A percentile compares a stretch with the other conserved stretches of the same genome.
Evolutionary conservation across 2,329 filamentous ascomycete species (phyloP).

Genomic region (Emmonsiellopsis sp.): DNA sequence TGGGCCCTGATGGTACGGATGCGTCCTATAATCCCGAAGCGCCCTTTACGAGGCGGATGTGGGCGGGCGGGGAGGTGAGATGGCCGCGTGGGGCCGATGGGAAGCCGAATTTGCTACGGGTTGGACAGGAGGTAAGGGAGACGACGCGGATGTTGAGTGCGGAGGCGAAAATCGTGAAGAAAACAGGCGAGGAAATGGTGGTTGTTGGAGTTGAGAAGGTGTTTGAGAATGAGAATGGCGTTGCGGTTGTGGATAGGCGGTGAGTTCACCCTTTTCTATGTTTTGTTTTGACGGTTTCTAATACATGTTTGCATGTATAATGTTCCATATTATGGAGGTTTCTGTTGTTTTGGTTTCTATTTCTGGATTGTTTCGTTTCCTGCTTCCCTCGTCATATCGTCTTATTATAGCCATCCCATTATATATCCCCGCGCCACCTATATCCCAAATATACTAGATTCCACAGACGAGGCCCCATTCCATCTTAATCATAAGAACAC

Average conservation of each 20-base stretch:
- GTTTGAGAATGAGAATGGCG: slow-evolving; percentile 43
- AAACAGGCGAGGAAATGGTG: slow-evolving; percentile 52
- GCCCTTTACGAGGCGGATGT: slow-evolving; percentile 58
- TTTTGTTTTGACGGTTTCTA: neutral
- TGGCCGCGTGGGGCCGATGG: slow-evolving; percentile 37
- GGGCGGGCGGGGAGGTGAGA: slow-evolving; percentile 54
- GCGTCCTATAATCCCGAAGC: slow-evolving; percentile 48
- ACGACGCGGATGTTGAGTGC: slow-evolving; percentile 48
- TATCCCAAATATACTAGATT: too few relatives aligned
- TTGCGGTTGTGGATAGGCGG: slow-evolving; percentile 48
- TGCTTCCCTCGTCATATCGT: too few relatives aligned
- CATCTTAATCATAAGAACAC: too few relatives aligned
- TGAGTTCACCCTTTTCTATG: slow-evolving; percentile 15
- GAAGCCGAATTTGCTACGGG: slow-evolving; percentile 34
- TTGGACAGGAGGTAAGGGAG: slow-evolving; percentile 50
- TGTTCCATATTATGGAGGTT: slow-evolving; percentile 7
- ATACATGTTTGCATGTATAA: neutral
- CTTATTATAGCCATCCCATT: too few relatives aligned
- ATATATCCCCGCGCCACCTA: too few relatives aligned
- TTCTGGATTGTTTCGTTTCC: neutral
- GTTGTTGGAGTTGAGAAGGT: slow-evolving; percentile 57
- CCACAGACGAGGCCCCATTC: too few relatives aligned
- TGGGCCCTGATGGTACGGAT: slow-evolving; percentile 55
- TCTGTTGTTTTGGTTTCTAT: slow-evolving; percentile 1
- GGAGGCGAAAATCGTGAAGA: slow-evolving; percentile 45